Evolutionary conservation across 495 filamentous ascomycete species (phyloP), one percentile per base, ranked within the genome.

Genomic region (Trichoderma virens): DNA sequence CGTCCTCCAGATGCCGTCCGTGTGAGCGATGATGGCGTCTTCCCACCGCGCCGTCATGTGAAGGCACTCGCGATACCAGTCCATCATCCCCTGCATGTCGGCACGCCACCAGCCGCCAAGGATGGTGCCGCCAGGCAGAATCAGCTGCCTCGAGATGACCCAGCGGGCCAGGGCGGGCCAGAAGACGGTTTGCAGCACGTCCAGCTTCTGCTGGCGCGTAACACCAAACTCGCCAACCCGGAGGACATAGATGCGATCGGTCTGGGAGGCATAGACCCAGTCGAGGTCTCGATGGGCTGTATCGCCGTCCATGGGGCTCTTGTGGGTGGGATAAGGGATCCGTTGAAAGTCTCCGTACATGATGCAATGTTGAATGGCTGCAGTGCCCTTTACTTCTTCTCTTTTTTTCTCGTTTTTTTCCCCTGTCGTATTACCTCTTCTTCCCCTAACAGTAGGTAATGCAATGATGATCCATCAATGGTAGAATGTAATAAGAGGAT

Each of bases 1-100:
- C 25, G 25, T 56, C 51, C 51, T 56, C 51, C 51, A 56, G 51
- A 56, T 56, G 51, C 51, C 51, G 51, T 56, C 51, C 25, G 51
- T 56, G 25, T 56, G 51, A 5, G 51, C 51, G 51, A 56, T 56
- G 23, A 56, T 56, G 51, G 51, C 51, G 51, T 56, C 51, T 13
- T 56, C 51, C 51, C 51, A 56, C 8, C 51, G 51, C 9, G 51
- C 23, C 25, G 51, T 56, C 51, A 56, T 56, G 51, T 56, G 51
- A 18, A 56, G 13, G 27, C 51, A 56, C 25, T 56, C 51, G 51
- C 51, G 51, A 56, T 56, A 56, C 51, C 51, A 56, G 51, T 56
- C 51, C 51, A 56, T 56, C 51, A 56, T 56, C 23, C 51, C 51
- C 13, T 56, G 51, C 51, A 56, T 56, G 51, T 56, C 51, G 6